Evolutionary conservation across 768 basidiomycete genomes (phyloP).

Genomic region (Collybia sordida): DNA sequence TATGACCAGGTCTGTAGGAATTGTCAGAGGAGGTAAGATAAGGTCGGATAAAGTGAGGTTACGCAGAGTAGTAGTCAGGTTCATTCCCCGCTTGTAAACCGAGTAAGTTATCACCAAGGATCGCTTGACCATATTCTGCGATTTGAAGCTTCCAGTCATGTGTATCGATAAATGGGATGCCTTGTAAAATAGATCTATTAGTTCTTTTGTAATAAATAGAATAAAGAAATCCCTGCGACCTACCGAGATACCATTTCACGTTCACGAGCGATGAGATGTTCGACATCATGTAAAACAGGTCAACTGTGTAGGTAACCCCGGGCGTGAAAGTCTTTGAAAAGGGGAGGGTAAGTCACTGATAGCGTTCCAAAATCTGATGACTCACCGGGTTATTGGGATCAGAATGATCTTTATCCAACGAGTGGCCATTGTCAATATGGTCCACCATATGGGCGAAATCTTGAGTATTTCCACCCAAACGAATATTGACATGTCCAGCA

Average conservation of each 20-base stretch:
- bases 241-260: constrained; percentile 64
- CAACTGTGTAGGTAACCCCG: constrained; percentile 59
- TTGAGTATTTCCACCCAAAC: constrained; percentile 69
- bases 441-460: constrained; percentile 46
- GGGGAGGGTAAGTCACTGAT: neutral
- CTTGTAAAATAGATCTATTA: constrained; percentile 8
- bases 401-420: constrained; percentile 40
- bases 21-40: constrained; percentile 1
- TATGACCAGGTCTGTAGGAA: constrained; percentile 25
- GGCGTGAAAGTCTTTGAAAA: constrained; percentile 61
- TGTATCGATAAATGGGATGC: constrained; percentile 68
- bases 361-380: neutral
- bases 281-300: constrained; percentile 64
- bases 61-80: constrained; percentile 67
- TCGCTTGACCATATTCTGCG: constrained; percentile 55
- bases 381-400: constrained; percentile 30
- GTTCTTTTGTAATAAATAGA: neutral
- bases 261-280: constrained; percentile 60
- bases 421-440: constrained; percentile 38
- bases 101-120: constrained; percentile 65
- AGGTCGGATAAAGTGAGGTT: constrained; percentile 5
- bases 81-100: constrained; percentile 77
- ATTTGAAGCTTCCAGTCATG: constrained; percentile 50
- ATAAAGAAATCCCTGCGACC: constrained; percentile 9
- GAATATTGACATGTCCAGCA: constrained; percentile 52